Base-by-base conservation (phyloP, 768 basidiomycete species). In the Leucogyrophana mollusca region DNA sequence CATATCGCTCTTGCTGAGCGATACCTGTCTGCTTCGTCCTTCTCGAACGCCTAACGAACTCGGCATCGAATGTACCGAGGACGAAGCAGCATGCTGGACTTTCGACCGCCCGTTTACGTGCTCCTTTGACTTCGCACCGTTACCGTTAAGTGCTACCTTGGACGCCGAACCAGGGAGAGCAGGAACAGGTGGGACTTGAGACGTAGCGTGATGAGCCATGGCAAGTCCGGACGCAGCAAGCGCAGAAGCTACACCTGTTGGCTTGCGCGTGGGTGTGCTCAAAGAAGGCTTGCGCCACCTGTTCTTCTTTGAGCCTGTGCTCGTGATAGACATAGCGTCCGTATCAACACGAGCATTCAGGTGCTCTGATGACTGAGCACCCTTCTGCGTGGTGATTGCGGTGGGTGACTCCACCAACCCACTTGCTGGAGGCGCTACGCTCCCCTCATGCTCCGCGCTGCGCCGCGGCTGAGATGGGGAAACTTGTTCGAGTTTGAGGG, bases 191-290 rank as follows among this genome's bases (percentile, higher is more conserved):
- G 77, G 75, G 4, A 76, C 65, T 2, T 73, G 71, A 45, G 81
- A 60, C 1, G 70, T 70, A 0, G 80, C 69, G 51, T 81, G 79
- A 30, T 30, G 27, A 9, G 80, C 79, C 77, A 88, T 85, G 37
- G 82, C 77, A 23, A 84, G 66, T 14, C 84, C 81, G 14, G 81
- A 80, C 2, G 82, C 79, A 1, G 85, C 83, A 40, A 86, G 73
- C 1, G 84, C 85, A 42, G 76, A 73, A 4, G 86, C 85, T n/a
- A 87, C 73, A 18, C 80, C 79, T 0, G 78, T 74, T 2, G 80
- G 76, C 56, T 65, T 71, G 25, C 67, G 62, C 23, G 56, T 10
- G 32, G 51, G 51, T 4, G 51, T 33, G 6, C 35, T 34, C 8
- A 25, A 2, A 2, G 62, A 58, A 6, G 51, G 43, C 24, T 42